Evolutionary conservation across 2,329 filamentous ascomycete species (phyloP).

Genomic region (Cercospora canescens): DNA sequence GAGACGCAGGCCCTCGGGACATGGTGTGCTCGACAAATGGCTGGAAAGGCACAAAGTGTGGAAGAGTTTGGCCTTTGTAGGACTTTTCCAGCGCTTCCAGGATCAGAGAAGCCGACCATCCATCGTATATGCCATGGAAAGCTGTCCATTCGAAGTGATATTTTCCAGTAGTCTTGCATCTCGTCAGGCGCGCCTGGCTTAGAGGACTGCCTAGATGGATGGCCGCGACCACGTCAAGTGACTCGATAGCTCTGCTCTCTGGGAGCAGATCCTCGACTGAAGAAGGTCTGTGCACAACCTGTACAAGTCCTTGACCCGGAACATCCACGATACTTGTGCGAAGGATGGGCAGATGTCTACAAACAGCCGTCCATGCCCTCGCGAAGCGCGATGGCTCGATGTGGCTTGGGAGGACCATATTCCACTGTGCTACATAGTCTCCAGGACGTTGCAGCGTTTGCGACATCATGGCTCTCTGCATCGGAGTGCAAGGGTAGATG

Average conservation of each 20-base stretch:
- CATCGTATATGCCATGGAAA: conserved; percentile 44
- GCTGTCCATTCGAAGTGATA: conserved; percentile 17
- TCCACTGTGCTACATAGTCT: conserved; percentile 52
- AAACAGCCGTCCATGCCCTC: conserved; percentile 38
- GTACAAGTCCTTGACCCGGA: conserved; percentile 13
- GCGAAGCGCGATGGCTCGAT: conserved; percentile 37
- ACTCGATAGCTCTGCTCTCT: neutral
- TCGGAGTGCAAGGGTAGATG: conserved; percentile 46
- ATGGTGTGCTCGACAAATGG: neutral
- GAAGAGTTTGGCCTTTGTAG: neutral
- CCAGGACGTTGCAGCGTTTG: conserved; percentile 53
- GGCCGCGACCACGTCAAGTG: neutral
- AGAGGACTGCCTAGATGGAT: neutral
- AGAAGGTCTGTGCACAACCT: conserved; percentile 16
- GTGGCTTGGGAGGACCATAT: conserved; percentile 9
- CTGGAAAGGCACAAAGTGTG: neutral
- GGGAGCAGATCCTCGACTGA: neutral
- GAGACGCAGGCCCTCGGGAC: neutral
- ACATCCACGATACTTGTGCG: conserved; percentile 35
- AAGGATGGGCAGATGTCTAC: conserved; percentile 36
- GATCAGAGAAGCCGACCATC: conserved; percentile 40
- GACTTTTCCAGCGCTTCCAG: conserved; percentile 30
- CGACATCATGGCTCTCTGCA: conserved; percentile 45
- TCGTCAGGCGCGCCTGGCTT: neutral
- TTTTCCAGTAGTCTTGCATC: neutral